phyloP scores from a whole-genome alignment of 306 rosid species.

The Boehmeria nivea region DNA sequence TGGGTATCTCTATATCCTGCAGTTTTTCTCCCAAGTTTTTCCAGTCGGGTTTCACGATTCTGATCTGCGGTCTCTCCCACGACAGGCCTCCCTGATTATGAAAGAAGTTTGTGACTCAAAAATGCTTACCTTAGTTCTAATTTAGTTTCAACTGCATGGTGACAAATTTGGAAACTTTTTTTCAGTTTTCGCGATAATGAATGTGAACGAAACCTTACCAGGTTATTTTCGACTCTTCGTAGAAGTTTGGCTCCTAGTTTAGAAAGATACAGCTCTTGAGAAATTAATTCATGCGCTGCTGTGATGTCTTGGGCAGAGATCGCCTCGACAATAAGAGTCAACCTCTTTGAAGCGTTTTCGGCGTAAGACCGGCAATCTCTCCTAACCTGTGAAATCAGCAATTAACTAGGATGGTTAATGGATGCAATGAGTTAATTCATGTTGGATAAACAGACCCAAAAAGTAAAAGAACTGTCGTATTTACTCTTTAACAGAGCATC shows the following conservation, averaged over 20 bases:
- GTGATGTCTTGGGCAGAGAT: constrained; percentile 34
- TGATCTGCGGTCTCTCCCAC: constrained; percentile 57
- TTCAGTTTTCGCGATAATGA: no score
- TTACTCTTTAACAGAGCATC: no score
- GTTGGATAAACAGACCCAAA: no score
- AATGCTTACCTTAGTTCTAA: no score
- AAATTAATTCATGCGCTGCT: constrained; percentile 25
- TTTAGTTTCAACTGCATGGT: no score
- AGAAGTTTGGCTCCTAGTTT: constrained; percentile 45
- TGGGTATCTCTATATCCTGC: constrained; percentile 39
- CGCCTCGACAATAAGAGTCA: constrained; percentile 38
- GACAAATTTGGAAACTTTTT: no score
- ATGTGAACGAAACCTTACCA: constrained; percentile 30
- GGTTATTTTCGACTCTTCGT: constrained; percentile 25
- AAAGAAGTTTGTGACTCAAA: background rate
- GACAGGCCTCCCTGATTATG: constrained; percentile 50
- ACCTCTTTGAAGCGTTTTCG: constrained; percentile 47
- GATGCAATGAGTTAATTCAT: no score
- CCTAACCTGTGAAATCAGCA: constrained; percentile 36
- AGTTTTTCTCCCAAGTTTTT: constrained; percentile 31
- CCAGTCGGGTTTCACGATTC: constrained; percentile 19
- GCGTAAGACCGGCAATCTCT: constrained; percentile 36
- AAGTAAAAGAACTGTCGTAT: no score
- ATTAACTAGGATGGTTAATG: no score
- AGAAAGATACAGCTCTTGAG: constrained; percentile 46